Conservation (phyloP, 2,329 filamentous ascomycete species). For the Fonsecaea pedrosoi region DNA sequence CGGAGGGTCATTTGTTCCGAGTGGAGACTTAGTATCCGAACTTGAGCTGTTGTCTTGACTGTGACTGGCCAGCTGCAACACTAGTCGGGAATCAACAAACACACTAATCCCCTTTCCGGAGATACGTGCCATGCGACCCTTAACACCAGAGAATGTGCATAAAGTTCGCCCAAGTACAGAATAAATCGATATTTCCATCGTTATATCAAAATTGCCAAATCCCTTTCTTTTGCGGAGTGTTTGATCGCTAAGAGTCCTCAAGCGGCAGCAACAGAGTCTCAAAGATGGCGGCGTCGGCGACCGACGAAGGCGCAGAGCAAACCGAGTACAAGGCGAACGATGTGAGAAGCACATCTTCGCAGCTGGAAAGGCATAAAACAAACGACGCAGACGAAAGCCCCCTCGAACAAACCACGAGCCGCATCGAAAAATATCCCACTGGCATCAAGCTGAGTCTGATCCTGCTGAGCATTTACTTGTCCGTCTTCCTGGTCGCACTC, state of each 20-base stretch:
- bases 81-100: neutral
- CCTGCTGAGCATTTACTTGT: constrained; percentile 18
- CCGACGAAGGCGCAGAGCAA: neutral
- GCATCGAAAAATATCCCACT: constrained; percentile 20
- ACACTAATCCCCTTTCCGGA: neutral
- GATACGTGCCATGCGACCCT: neutral
- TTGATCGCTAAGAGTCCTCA: neutral
- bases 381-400: neutral
- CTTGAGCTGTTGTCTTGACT: neutral
- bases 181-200: neutral
- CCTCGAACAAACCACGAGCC: constrained; percentile 18
- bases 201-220: neutral
- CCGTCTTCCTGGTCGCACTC: constrained; percentile 19
- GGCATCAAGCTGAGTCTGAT: constrained; percentile 3
- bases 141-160: constrained; percentile 7
- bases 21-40: neutral
- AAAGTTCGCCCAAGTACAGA: neutral
- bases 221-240: neutral
- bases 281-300: neutral
- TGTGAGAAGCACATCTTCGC: neutral
- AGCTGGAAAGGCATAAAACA: neutral
- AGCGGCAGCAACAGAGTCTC: neutral
- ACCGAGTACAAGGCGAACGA: neutral
- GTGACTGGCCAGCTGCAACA: neutral
- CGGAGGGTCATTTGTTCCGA: neutral